Percentiles rank a stretch among this genome's conserved stretches.
Evolutionary conservation across 1,284 basidiomycete genomes (phyloP).

Genomic region (Neolentinus lepideus): DNA sequence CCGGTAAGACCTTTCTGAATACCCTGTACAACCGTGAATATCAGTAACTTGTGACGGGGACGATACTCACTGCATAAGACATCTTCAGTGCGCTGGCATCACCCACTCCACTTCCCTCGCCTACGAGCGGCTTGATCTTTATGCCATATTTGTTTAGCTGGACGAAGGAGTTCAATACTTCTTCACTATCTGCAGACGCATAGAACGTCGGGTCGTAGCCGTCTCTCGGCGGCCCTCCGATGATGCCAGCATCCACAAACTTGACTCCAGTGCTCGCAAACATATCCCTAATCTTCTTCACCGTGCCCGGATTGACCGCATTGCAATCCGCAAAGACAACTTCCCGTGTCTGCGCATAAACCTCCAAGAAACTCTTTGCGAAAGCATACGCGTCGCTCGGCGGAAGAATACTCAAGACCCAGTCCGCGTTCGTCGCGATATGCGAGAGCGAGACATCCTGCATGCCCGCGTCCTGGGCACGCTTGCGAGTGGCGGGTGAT

Average conservation of each 20-base stretch:
- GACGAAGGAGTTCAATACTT: conserved; percentile 37
- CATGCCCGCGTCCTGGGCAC: conserved; percentile 49
- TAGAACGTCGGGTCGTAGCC: conserved; percentile 49
- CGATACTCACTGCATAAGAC: conserved; percentile 46
- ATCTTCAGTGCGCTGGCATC: conserved; percentile 59
- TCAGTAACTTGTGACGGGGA: neutral
- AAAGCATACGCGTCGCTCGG: conserved; percentile 45
- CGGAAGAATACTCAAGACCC: conserved; percentile 51
- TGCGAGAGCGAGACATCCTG: conserved; percentile 36
- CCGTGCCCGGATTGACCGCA: conserved; percentile 45
- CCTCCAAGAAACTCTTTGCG: conserved; percentile 34
- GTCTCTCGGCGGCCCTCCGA: conserved; percentile 44
- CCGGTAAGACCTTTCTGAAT: conserved; percentile 51
- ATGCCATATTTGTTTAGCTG: conserved; percentile 35
- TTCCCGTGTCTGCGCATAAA: conserved; percentile 9
- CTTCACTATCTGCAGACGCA: conserved; percentile 32
- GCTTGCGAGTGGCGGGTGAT: conserved; percentile 35
- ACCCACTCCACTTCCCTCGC: conserved; percentile 41
- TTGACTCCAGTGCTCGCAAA: conserved; percentile 32
- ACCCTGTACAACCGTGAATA: conserved; percentile 30
- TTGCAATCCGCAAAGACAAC: conserved; percentile 53
- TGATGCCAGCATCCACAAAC: conserved; percentile 54
- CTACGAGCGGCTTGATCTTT: conserved; percentile 36
- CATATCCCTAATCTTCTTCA: conserved; percentile 36
- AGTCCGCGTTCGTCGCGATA: conserved; percentile 33